Base-by-base conservation (phyloP, 345 rosid genomes). In the Laguncularia racemosa region DNA sequence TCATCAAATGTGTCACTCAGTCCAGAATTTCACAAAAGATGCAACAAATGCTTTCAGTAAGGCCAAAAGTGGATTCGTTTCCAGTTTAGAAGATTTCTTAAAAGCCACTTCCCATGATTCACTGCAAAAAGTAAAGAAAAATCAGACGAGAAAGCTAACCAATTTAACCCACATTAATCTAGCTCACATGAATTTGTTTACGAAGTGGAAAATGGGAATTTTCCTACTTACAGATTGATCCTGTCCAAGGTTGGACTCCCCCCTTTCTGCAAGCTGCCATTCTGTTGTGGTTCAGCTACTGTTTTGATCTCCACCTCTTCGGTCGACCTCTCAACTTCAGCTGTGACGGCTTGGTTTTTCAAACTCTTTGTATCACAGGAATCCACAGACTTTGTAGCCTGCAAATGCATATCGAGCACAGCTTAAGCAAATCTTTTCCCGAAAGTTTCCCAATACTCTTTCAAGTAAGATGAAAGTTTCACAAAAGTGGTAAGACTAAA, bases 11-110 rank as follows among this genome's bases (percentile, higher is more conserved):
- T 28, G 46, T 73, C 68, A 93, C 57, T 83, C 82, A 0, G 89
- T 78, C 96, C 91, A 93, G 70, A 93, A 84, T 68, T 83, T 93
- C 59, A 82, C 28, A 19, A 86, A 80, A 19, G 96, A 81, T 20
- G 71, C 49, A 12, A 93, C 6, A 20, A 89, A 69, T 7, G 82
- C 75, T 70, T 78, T 83, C 55, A 89, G 72, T 60, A 74, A 58
- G 17, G 71, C 78, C 71, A 60, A 55, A 38, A 93, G 57, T 18
- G 88, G 85, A 71, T 78, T 83, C 26, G 9, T 53, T 66, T 78
- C 80, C 1, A 26, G 59, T 62, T 65, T 58, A 6, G 55, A 49
- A 55, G 59, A 60, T 16, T 50, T 60, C 50, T 66, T 78, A 1
- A 86, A 69, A 21, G 78, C 52, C 20, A 57, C 84, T 71, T 81